Evolutionary conservation across 371 early-diverging fungal species (phyloP), one percentile per base, ranked within the genome.

Genomic region (Mucor ambiguus): DNA sequence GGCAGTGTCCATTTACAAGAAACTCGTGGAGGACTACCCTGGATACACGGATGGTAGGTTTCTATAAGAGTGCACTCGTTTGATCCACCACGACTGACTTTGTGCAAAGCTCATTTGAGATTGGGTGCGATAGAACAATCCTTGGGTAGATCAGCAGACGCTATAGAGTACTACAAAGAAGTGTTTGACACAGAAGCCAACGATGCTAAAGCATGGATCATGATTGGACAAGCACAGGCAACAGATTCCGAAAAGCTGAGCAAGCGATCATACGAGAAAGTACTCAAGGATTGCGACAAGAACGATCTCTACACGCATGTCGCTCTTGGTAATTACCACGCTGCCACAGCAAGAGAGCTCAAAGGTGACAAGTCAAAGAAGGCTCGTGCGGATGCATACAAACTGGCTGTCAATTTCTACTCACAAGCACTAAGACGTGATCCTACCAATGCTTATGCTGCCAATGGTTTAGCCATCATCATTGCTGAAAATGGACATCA

Each of bases 261-360:
- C 26, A 86, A 92, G 38, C 83, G 89, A 54, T 85, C 89, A 0
- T 90, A 86, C 69, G 96, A 95, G 73, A 82, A 87, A 38, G 90
- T 97, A 0, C 80, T 96, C 8, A 85, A 85, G 64, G 85, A 89
- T 22, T 87, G 92, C 48, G 90, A 95, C 69, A 89, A 87, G 55
- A 85, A 95, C 61, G 92, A 96, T 69, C 58, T 88, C 9, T 94
- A 93, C 69, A 89, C 95, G 1, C 87, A 96, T 35, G 82, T 90
- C 63, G 85, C 90, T 18, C 85, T 94, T 1, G 97, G 96, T 24
- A 95, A 96, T 75, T 89, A 89, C 55, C 89, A 92, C 66, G 79
- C 95, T 38, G 72, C 80, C 1, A 83, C 88, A 35, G 87, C 87
- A 18, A 71, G 86, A 37, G 86, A 86, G 61, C 64, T 81, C 59